Base-by-base conservation (phyloP, 2,329 filamentous ascomycete species). In the Dactylonectria estremocensis region DNA sequence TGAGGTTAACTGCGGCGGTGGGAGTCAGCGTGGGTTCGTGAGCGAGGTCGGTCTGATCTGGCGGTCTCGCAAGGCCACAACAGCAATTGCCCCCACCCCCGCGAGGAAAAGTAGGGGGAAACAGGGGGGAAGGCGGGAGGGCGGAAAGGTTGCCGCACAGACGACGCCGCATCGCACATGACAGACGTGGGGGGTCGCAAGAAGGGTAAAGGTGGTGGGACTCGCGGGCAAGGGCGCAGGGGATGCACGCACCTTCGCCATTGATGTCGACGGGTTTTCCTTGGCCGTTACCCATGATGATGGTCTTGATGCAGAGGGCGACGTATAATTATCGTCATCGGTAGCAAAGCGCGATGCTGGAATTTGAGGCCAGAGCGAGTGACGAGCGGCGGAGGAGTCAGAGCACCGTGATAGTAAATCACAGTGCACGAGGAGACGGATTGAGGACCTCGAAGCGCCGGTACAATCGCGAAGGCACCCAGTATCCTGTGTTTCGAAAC, bases 211-310 rank as follows among this genome's bases (percentile, higher is more conserved):
- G 35, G 35, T 10, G 35, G 2, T 16, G 35, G 35, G 35, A 40
- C 35, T 40, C 35, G 35, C 35, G 55, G 40, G 52, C 63, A 56
- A 66, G 63, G 61, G 64, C 56, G n/a, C n/a, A n/a, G n/a, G n/a
- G n/a, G n/a, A n/a, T 62, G 59, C 24, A 76, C 79, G 61, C 86
- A 97, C 95, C 93, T 92, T 97, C 93, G 85, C 97, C 95, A 84
- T 92, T 93, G 84, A 95, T 91, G 81, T 95, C 92, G 85, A 97
- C 90, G 83, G 93, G 94, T 83, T 98, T 98, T 83, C 95, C 95
- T 83, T 95, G 95, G 80, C 92, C 93, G 85, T 98, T 98, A 81
- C 95, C 95, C 95, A 98, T 98, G 65, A 72, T 76, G 72, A 67
- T 61, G 69, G 64, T 66, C 71, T 72, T 64, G 71, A 72, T 74